Conservation (phyloP, 2,329 filamentous ascomycete species). For the Fusarium praegraminearum region DNA sequence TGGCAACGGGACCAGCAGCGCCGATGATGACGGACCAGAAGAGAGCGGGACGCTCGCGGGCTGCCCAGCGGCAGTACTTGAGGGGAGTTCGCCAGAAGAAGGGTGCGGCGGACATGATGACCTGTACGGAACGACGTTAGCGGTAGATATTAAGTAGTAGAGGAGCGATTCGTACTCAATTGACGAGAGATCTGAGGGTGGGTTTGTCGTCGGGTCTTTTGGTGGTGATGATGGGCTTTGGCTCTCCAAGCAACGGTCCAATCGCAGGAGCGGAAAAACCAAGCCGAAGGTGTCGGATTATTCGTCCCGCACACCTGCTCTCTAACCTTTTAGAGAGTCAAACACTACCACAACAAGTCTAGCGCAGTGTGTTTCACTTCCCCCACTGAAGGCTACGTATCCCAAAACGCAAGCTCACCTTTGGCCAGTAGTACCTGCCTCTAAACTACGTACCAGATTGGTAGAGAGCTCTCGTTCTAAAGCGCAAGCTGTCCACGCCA, state of each 20-base stretch:
- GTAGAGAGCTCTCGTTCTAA: slow-evolving; percentile 38
- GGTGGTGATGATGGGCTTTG: slow-evolving; percentile 41
- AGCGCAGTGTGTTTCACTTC: slow-evolving; percentile 16
- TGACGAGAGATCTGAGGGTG: slow-evolving; percentile 46
- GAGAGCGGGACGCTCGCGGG: slow-evolving; percentile 88
- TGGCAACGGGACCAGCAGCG: slow-evolving; percentile 74
- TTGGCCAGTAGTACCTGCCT: slow-evolving; percentile 6
- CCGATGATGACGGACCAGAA: slow-evolving; percentile 89
- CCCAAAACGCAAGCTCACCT: slow-evolving; percentile 50
- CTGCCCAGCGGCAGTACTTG: slow-evolving; percentile 88
- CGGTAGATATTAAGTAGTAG: neutral
- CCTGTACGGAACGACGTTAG: slow-evolving; percentile 5
- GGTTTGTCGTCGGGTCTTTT: slow-evolving; percentile 32
- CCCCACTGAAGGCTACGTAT: slow-evolving; percentile 54
- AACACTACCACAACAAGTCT: slow-evolving; percentile 14
- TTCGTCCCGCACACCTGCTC: slow-evolving; percentile 5
- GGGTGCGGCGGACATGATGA: slow-evolving; percentile 69
- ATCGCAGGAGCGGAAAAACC: slow-evolving; percentile 50
- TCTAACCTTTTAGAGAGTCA: slow-evolving; percentile 16
- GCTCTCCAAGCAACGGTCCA: slow-evolving; percentile 38
- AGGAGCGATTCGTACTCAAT: slow-evolving; percentile 51
- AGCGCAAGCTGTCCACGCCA: slow-evolving; percentile 45
- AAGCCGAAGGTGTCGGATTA: slow-evolving; percentile 48
- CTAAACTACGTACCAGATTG: slow-evolving; percentile 10
- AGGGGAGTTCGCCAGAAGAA: slow-evolving; percentile 90